Base-by-base conservation (phyloP, 208 protist species). In the Wallacemonas sp. region DNA sequence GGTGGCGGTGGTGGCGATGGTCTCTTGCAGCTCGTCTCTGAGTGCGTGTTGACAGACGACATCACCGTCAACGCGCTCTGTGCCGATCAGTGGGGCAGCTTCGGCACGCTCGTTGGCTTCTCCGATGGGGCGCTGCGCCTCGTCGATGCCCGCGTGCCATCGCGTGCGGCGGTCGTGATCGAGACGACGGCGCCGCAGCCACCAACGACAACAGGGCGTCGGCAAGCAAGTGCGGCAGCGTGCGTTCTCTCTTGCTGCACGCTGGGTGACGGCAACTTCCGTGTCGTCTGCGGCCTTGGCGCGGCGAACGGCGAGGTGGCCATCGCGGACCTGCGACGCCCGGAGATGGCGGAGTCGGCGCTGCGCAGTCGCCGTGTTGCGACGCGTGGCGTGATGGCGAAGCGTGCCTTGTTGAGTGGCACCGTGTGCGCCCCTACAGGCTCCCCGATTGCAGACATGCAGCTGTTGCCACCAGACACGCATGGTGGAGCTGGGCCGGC, bases 211-310 rank as follows among this genome's bases (percentile, higher is more conserved):
- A n/a, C n/a, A n/a, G n/a, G n/a, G n/a, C n/a, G n/a, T n/a, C 23
- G 19, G 32, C 21, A 69, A 56, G 34, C 19, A 38, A n/a, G 76
- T 72, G n/a, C 76, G 76, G 29, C 80, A 82, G 61, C 80, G 0
- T 80, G 82, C 2, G 65, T 94, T n/a, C 62, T 92, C 57, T 90
- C 83, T 1, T 94, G 84, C 65, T 85, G 81, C 48, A 34, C 81
- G 1, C 23, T 92, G 30, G 47, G 52, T 38, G 78, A 66, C 12
- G 78, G 83, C 41, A 76, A 48, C 52, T 86, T 80, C 36, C 88
- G 88, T 38, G 83, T 91, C 1, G 78, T 90, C 3, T 84, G 76
- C 34, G 83, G 85, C 5, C 70, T 94, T 12, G 83, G 74, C 16
- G 85, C 91, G 43, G 52, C 60, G 3, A 52, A 57, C 0, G 85